Evolutionary conservation across 345 rosid species (phyloP), one percentile per base, ranked within the genome.

Genomic region (Citrus unshiu): DNA sequence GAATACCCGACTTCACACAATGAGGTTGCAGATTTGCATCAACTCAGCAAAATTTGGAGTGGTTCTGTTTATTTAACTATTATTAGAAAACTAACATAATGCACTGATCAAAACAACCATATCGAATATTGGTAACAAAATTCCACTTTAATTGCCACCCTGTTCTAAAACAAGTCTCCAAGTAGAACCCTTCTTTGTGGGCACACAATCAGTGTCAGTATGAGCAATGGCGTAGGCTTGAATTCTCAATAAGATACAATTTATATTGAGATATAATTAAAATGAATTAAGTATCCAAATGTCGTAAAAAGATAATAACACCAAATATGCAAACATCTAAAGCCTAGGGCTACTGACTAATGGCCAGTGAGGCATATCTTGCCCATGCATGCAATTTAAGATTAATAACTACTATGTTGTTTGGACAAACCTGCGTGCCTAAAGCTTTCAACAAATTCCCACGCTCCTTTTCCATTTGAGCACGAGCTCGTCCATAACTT

Each of bases 381-480:
- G 70, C 43, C 34, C 27, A 49, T 75, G 43, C 22, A 64, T 22
- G 59, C 70, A 64, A 63, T 37, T 25, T 39, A 13, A 58, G 66
- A 54, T 39, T 21, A 2, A 56, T 10, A n/a, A 58, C 61, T 32
- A 35, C 6, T 32, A 30, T 21, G 37, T 34, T 24, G 68, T 7
- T 61, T 34, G 43, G 68, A 76, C 89, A 74, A 76, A 93, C 98
- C 98, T 95, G 98, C n/a, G 98, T 93, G 61, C 98, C 97, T 27
- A 95, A 85, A 75, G 95, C 89, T 85, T 95, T 95, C 88, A 91
- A 83, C 81, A 95, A 81, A 86, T 83, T 87, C 75, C 91, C 98
- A 27, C 87, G 94, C 77, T 93, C 98, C 86, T 92, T 92, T 86
- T 95, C 98, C 92, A 95, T 91, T 68, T 89, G 92, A 84, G 94